phyloP scores from a whole-genome alignment of 2,329 filamentous ascomycete genomes.

The Grosmannia huntii region DNA sequence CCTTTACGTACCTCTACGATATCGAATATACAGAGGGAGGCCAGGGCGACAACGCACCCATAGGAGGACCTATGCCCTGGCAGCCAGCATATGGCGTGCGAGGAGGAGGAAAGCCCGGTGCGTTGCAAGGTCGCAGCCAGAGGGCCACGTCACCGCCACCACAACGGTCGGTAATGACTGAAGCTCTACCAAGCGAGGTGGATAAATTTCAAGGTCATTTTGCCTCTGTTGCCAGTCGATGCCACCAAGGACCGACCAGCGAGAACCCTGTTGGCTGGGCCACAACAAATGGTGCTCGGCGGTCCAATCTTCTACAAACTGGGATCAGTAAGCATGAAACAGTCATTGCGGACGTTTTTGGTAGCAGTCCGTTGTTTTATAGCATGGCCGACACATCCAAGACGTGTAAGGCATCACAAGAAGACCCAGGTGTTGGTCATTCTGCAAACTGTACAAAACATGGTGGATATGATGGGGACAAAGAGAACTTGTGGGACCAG shows the following conservation, averaged over 20 bases:
- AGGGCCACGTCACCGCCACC: slow-evolving; percentile 32
- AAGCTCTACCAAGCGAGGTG: slow-evolving; percentile 22
- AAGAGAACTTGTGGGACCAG: background rate
- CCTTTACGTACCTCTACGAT: background rate
- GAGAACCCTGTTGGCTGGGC: background rate
- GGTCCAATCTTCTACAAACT: background rate
- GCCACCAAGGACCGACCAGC: background rate
- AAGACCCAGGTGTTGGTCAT: background rate
- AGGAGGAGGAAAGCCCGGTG: background rate
- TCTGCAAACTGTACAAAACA: background rate
- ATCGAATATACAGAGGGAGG: slow-evolving; percentile 4
- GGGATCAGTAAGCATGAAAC: background rate
- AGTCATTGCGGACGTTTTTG: background rate
- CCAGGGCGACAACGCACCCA: background rate
- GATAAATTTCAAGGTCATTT: slow-evolving; percentile 22
- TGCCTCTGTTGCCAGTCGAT: slow-evolving; percentile 7
- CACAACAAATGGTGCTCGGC: background rate
- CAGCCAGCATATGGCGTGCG: background rate
- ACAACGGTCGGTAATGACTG: slow-evolving; percentile 14
- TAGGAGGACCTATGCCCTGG: background rate
- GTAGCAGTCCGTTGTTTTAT: background rate
- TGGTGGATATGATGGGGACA: background rate
- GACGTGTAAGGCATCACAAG: background rate
- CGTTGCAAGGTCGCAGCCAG: background rate
- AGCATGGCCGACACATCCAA: background rate